These are phyloP conservation scores for Fusarium austroafricanum DNA, from an alignment of 2,329 filamentous ascomycete species.

Conservation along the genomic window DNA sequence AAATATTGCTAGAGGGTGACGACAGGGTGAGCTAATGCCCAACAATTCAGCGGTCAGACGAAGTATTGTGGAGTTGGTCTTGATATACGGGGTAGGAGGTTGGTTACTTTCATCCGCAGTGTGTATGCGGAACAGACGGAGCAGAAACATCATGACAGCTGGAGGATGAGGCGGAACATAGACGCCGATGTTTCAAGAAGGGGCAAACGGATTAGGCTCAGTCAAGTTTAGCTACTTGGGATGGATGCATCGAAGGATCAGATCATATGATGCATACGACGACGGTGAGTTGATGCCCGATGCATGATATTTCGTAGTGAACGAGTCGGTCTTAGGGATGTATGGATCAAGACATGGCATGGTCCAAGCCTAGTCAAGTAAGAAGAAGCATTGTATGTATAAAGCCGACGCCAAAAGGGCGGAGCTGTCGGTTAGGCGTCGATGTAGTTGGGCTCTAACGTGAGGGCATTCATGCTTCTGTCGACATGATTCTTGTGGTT, in stretches of 20 bases:
- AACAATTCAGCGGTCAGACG: slow-evolving; percentile 17
- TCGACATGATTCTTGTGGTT: slow-evolving; percentile 12
- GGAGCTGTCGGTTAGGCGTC: slow-evolving; percentile 24
- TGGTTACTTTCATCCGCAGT: slow-evolving; percentile 15
- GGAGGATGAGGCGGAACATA: slow-evolving; percentile 1
- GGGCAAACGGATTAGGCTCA: background rate
- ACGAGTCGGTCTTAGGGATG: background rate
- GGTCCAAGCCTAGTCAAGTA: slow-evolving; percentile 3
- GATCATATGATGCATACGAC: slow-evolving; percentile 18
- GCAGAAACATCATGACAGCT: slow-evolving; percentile 6
- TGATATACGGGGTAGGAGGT: slow-evolving; percentile 4
- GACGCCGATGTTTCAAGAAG: slow-evolving; percentile 1
- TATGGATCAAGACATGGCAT: background rate
- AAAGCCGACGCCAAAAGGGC: slow-evolving; percentile 9
- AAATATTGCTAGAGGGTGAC: slow-evolving; percentile 1
- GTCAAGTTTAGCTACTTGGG: slow-evolving; percentile 3
- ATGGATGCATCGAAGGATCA: slow-evolving; percentile 8
- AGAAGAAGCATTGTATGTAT: background rate
- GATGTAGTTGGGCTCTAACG: slow-evolving; percentile 28
- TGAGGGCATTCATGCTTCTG: slow-evolving; percentile 8
- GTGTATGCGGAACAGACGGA: slow-evolving; percentile 17
- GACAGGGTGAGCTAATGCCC: slow-evolving; percentile 15
- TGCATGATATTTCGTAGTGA: slow-evolving; percentile 17
- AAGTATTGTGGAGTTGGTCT: slow-evolving; percentile 25
- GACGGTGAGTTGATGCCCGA: slow-evolving; percentile 33